Percentiles rank a stretch among this genome's conserved stretches.
phyloP scores from a whole-genome alignment of 164 flowering plant genomes.

The Liriodendron chinense region DNA sequence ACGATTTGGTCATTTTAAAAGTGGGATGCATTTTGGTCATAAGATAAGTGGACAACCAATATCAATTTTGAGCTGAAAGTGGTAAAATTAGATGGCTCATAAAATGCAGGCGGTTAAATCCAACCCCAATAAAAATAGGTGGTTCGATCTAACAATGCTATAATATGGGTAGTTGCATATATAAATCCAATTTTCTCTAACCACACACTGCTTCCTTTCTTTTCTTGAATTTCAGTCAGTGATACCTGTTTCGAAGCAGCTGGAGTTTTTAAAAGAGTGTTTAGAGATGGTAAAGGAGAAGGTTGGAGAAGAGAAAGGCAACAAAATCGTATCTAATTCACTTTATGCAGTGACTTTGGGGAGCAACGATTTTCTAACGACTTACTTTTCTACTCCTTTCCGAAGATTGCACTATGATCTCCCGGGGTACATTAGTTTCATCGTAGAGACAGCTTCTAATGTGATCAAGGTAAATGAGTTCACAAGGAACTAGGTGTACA shows the following conservation, averaged over 20 bases:
- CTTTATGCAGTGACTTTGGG: neutral
- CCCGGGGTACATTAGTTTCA: neutral
- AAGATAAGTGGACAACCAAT: too few relatives aligned
- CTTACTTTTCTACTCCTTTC: neutral
- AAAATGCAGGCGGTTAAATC: too few relatives aligned
- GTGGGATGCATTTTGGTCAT: too few relatives aligned
- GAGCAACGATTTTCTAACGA: neutral
- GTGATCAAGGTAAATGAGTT: neutral
- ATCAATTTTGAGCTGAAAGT: too few relatives aligned
- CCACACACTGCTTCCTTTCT: too few relatives aligned
- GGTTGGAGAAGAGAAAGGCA: conserved; percentile 1
- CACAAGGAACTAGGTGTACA: neutral
- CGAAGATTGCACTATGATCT: neutral
- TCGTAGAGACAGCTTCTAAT: neutral
- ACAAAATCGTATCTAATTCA: neutral
- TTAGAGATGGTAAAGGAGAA: neutral
- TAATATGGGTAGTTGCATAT: too few relatives aligned
- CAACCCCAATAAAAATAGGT: too few relatives aligned
- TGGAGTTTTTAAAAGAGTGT: neutral
- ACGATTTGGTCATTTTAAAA: too few relatives aligned
- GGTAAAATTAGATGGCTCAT: too few relatives aligned
- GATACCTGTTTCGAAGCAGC: neutral
- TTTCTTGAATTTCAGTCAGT: neutral
- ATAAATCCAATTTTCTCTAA: neutral
- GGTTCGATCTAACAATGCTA: neutral